These are phyloP conservation scores for Venturia nashicola DNA, from an alignment of 2,329 filamentous ascomycete genomes.

Conservation along the genomic window DNA sequence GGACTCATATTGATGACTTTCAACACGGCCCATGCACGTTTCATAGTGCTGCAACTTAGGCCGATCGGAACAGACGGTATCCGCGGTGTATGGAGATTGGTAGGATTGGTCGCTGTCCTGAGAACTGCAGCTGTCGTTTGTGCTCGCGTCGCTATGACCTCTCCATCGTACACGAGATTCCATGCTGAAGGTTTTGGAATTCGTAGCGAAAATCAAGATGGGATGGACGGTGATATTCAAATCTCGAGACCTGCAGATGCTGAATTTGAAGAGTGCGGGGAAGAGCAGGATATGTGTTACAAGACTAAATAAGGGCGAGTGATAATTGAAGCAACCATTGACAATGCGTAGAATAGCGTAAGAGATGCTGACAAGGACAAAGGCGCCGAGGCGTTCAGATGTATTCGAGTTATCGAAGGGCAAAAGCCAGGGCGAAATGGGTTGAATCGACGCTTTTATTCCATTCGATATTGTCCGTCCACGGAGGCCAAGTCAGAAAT, in stretches of 20 bases:
- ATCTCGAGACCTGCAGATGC: background rate
- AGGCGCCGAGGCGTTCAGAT: background rate
- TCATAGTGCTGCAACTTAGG: constrained; percentile 17
- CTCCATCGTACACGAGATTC: background rate
- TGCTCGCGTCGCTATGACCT: background rate
- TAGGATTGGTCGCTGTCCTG: constrained; percentile 10
- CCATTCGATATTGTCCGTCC: background rate
- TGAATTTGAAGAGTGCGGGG: background rate
- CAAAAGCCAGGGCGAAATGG: background rate
- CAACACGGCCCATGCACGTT: constrained; percentile 15
- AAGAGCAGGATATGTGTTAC: background rate
- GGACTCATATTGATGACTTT: constrained; percentile 10
- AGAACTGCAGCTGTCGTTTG: constrained; percentile 8
- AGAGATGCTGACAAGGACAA: background rate
- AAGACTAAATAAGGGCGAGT: background rate
- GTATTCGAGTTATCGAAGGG: background rate
- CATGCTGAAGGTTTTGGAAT: background rate
- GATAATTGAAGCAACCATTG: background rate
- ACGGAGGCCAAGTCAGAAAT: background rate
- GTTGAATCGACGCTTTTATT: background rate
- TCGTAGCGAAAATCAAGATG: background rate
- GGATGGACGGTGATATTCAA: background rate
- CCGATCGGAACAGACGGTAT: constrained; percentile 17
- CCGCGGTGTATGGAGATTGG: constrained; percentile 8
- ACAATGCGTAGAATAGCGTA: background rate